A percentile compares a stretch with the other conserved stretches of the same genome.
Evolutionary conservation across 1,284 basidiomycete species (phyloP).

Genomic region (Pseudozyma tsukubaensis): DNA sequence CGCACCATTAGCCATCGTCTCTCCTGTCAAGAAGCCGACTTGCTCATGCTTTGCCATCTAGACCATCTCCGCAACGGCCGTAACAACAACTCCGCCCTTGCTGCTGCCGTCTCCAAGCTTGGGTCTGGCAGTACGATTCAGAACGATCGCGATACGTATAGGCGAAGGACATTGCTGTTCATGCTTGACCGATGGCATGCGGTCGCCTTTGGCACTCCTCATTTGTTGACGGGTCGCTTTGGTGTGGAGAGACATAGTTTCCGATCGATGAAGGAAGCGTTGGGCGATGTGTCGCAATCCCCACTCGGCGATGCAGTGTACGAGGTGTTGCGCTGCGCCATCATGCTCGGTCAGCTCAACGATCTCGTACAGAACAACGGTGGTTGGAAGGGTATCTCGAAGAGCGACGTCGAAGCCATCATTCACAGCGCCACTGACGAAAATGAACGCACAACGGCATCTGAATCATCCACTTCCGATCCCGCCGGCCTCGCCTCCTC

Average conservation of each 20-base stretch:
- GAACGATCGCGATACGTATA: constrained; percentile 32
- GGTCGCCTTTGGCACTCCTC: constrained; percentile 42
- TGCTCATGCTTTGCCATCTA: constrained; percentile 54
- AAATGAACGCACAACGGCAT: constrained; percentile 14
- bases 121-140: constrained; percentile 30
- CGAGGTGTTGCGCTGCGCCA: constrained; percentile 45
- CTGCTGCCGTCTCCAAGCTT: constrained; percentile 52
- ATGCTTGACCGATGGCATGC: constrained; percentile 58
- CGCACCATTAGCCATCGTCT: constrained; percentile 31
- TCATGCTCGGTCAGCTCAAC: constrained; percentile 49
- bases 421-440: constrained; percentile 41
- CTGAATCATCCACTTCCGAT: constrained; percentile 3
- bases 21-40: constrained; percentile 48
- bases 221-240: constrained; percentile 39
- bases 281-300: constrained; percentile 30
- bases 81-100: constrained; percentile 49
- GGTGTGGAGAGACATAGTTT: constrained; percentile 43
- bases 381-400: constrained; percentile 45
- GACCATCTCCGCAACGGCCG: constrained; percentile 48
- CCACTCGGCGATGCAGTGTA: constrained; percentile 34
- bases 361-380: constrained; percentile 43
- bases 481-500: neutral
- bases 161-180: constrained; percentile 42
- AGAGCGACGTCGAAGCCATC: constrained; percentile 47
- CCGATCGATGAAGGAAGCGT: constrained; percentile 39